Evolutionary conservation across 2,329 filamentous ascomycete genomes (phyloP).

Genomic region (Dactylellina cionopaga): DNA sequence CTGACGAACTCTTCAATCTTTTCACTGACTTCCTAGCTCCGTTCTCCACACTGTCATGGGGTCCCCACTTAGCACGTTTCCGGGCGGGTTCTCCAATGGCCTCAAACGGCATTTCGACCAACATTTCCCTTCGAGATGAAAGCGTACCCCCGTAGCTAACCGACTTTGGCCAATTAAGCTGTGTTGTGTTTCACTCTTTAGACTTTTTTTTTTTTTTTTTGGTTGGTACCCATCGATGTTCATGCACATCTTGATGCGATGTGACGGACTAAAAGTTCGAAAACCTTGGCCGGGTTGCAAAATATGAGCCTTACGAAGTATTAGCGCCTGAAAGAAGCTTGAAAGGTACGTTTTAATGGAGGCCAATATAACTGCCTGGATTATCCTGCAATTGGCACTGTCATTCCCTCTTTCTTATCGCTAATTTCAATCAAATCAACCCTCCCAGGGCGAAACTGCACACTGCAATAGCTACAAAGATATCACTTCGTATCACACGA

Average conservation of each 20-base stretch:
- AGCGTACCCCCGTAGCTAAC: slow-evolving; percentile 44
- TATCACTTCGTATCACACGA: slow-evolving; percentile 25
- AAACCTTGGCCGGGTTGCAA: slow-evolving; percentile 10
- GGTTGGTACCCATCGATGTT: neutral
- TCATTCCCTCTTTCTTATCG: neutral
- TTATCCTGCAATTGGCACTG: slow-evolving; percentile 6
- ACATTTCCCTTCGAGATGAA: neutral
- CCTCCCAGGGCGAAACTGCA: no score
- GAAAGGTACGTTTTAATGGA: neutral
- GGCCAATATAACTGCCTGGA: neutral
- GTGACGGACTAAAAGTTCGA: slow-evolving; percentile 4
- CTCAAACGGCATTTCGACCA: slow-evolving; percentile 21
- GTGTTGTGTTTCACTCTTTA: slow-evolving; percentile 37
- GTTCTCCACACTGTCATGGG: slow-evolving; percentile 46
- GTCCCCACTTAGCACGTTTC: slow-evolving; percentile 44
- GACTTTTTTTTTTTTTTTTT: slow-evolving; percentile 16
- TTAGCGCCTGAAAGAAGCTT: neutral
- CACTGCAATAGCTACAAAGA: slow-evolving; percentile 1
- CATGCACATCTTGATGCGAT: slow-evolving; percentile 22
- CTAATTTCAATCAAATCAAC: slow-evolving; percentile 5
- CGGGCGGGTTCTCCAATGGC: slow-evolving; percentile 19
- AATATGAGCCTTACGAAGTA: no score
- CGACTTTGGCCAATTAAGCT: slow-evolving; percentile 30
- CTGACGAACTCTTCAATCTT: slow-evolving; percentile 44
- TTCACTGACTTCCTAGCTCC: slow-evolving; percentile 33